Conservation (phyloP, 345 rosid genomes). For the Alliaria petiolata region DNA sequence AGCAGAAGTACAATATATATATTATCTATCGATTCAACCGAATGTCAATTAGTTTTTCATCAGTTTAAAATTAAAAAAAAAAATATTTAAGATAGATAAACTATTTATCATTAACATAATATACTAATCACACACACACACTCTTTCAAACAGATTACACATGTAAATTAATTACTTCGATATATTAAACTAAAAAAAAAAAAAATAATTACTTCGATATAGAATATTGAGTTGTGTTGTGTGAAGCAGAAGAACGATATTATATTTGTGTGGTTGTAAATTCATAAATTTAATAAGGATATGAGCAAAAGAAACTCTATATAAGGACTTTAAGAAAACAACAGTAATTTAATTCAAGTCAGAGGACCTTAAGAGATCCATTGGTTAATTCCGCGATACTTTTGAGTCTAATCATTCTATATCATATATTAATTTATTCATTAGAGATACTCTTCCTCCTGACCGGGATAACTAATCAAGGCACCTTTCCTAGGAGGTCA, state of each 20-base stretch:
- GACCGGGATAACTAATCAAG: slow-evolving; percentile 24
- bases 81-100: too few relatives aligned
- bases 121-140: neutral
- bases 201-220: neutral
- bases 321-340: neutral
- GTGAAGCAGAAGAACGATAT: neutral
- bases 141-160: too few relatives aligned
- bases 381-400: slow-evolving; percentile 26
- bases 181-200: too few relatives aligned
- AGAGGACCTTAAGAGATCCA: slow-evolving; percentile 26
- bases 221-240: neutral
- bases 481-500: slow-evolving; percentile 26
- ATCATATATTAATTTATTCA: neutral
- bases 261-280: neutral
- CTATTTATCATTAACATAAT: neutral
- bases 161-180: too few relatives aligned
- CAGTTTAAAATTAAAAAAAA: too few relatives aligned
- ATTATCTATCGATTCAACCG: neutral
- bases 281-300: slow-evolving; percentile 4
- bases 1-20: neutral
- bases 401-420: slow-evolving; percentile 20
- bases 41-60: neutral
- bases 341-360: slow-evolving; percentile 3
- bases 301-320: slow-evolving; percentile 5
- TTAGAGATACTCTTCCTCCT: slow-evolving; percentile 26